Evolutionary conservation across 768 basidiomycete species (phyloP), one percentile per base, ranked within the genome.

Genomic region (Sistotremastrum suecicum): DNA sequence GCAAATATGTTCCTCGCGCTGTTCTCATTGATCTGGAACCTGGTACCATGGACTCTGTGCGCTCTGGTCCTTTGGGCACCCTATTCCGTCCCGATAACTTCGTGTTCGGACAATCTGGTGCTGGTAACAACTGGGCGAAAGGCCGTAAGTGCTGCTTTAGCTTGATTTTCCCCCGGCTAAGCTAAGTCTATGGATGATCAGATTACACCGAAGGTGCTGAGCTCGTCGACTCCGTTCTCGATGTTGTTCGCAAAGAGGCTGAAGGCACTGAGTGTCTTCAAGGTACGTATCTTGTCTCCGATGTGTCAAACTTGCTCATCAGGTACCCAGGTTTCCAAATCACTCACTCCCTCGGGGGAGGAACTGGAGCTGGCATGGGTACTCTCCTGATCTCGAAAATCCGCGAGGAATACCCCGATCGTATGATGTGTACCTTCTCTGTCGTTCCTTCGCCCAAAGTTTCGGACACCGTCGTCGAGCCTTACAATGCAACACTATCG

Each of bases 71-170:
- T 55, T 76, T 94, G 45, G 91, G 92, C 59, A 68, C 69, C 53
- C 79, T 98, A 53, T 97, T 95, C 86, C 82, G 89, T 57, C 92
- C 92, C 35, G 92, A 95, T 69, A 97, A 95, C 76, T 94, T 94
- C 60, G 90, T 97, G 58, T 95, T 92, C 53, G 94, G 91, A 46
- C 94, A 98, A 67, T 90, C 80, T 64, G 91, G 91, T 68, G 94
- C 91, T 56, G 92, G 94, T 60, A 97, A 99, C 79, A 98, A 98
- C 72, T 98, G 95, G 95, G 94, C 95, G 28, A 99, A 98, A 82
- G 94, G 94, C 74, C 85, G 84, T 90, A 60, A 76, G 88, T 84
- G 36, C 42, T 31, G 20, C 41, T 43, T 34, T 39, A n/a, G 32
- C 3, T 43, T 34, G 6, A 20, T 20, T 41, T 30, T 30, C 35